Evolutionary conservation across 1,139 yeast species (phyloP).

Genomic region (Kurtzmaniella quercitrusa): DNA sequence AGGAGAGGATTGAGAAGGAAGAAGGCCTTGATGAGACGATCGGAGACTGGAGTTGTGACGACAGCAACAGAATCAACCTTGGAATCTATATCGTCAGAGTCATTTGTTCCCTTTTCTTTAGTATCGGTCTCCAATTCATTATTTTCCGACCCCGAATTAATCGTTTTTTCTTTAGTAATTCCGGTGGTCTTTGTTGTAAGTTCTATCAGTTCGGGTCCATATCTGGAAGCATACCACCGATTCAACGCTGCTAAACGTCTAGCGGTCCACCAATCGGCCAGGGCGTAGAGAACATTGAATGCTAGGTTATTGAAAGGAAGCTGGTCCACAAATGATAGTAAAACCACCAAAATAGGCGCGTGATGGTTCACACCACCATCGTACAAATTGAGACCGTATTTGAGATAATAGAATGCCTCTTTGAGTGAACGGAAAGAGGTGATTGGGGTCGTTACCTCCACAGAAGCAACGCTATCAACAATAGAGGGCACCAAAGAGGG

Average conservation of each 20-base stretch:
- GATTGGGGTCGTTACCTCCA: constrained; percentile 77
- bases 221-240: constrained; percentile 22
- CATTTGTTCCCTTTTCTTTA: not conserved
- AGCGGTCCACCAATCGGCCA: constrained; percentile 39
- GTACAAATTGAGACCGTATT: constrained; percentile 63
- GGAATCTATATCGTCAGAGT: not conserved
- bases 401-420: constrained; percentile 74
- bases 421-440: constrained; percentile 62
- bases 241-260: constrained; percentile 37
- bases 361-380: constrained; percentile 87
- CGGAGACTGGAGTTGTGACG: constrained; percentile 26
- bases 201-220: not conserved
- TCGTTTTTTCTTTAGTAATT: too few relatives aligned
- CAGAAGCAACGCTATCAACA: constrained; percentile 31
- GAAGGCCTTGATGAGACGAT: constrained; percentile 51
- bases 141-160: too few relatives aligned
- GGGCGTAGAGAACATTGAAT: constrained; percentile 35
- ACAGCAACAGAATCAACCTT: not conserved
- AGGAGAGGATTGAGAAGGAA: constrained; percentile 80
- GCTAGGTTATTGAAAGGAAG: constrained; percentile 18
- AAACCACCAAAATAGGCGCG: constrained; percentile 63
- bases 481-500: constrained; percentile 32
- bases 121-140: too few relatives aligned
- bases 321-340: constrained; percentile 37
- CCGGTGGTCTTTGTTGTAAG: too few relatives aligned